phyloP scores from a whole-genome alignment of 2,329 filamentous ascomycete species.

The Pyrenochaeta sp. region DNA sequence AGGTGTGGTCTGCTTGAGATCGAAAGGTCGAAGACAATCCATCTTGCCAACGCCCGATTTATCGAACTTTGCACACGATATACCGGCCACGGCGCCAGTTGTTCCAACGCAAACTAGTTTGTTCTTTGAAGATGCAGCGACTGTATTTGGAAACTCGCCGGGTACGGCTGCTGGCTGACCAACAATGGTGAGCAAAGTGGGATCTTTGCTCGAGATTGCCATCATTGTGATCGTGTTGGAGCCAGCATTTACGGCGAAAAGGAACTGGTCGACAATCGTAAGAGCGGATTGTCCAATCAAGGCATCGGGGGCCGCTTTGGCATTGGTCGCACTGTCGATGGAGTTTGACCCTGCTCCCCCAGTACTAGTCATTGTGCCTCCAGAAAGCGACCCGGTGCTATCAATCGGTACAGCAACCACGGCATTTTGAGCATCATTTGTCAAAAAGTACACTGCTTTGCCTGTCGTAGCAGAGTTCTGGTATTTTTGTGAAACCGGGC shows the following conservation, averaged over 20 bases:
- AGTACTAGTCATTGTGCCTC: constrained; percentile 54
- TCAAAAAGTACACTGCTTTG: constrained; percentile 65
- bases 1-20: constrained; percentile 64
- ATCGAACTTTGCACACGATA: constrained; percentile 47
- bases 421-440: constrained; percentile 60
- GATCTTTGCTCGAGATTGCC: constrained; percentile 37
- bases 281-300: constrained; percentile 61
- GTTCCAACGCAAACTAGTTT: constrained; percentile 48
- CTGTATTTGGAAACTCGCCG: constrained; percentile 50
- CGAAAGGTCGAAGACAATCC: constrained; percentile 50
- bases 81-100: constrained; percentile 45
- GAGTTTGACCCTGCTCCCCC: constrained; percentile 57
- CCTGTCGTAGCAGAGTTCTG: constrained; percentile 10
- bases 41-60: constrained; percentile 40
- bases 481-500: constrained; percentile 1
- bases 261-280: constrained; percentile 62
- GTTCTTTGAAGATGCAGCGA: constrained; percentile 47
- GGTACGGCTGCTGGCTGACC: constrained; percentile 43
- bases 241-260: constrained; percentile 61
- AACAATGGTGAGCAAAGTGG: constrained; percentile 38
- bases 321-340: constrained; percentile 43
- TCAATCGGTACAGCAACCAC: constrained; percentile 61
- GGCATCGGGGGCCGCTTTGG: constrained; percentile 58
- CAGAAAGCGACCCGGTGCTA: constrained; percentile 56
- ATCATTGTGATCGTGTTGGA: constrained; percentile 52